phyloP scores from a whole-genome alignment of 1,284 basidiomycete species.

The Meira miltonrushii region DNA sequence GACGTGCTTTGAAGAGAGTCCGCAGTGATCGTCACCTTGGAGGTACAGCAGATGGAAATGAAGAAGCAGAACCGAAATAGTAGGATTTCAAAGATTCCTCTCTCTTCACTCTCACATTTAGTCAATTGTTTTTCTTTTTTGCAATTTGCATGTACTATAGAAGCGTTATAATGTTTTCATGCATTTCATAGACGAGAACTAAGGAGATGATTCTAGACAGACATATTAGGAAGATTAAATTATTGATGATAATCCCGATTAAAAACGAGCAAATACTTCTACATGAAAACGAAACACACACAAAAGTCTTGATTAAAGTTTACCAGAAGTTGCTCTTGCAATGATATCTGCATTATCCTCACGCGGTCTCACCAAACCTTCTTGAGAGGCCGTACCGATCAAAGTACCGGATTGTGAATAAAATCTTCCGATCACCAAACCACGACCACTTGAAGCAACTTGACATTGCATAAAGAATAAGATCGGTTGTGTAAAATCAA shows the following conservation, averaged over 20 bases:
- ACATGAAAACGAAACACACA: no score
- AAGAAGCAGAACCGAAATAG: neutral
- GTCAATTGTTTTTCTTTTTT: neutral
- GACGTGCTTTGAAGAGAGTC: conserved; percentile 4
- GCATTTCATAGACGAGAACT: no score
- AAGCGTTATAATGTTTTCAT: neutral
- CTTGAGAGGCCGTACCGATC: conserved; percentile 38
- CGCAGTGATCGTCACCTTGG: conserved; percentile 3
- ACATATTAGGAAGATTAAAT: no score
- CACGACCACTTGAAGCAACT: conserved; percentile 41
- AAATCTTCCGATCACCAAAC: conserved; percentile 40
- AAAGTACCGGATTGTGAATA: conserved; percentile 45
- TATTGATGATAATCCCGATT: no score
- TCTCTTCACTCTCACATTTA: neutral
- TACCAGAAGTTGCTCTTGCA: no score
- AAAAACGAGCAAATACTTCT: no score
- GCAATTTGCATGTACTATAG: neutral
- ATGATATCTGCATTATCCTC: conserved; percentile 2
- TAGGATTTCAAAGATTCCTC: neutral
- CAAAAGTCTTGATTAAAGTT: no score
- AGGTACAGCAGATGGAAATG: neutral
- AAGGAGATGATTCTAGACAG: no score
- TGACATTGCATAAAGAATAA: conserved; percentile 49
- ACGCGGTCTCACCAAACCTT: conserved; percentile 27
- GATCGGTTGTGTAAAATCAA: conserved; percentile 44